Evolutionary conservation across 108 stramenopile species (phyloP), one percentile per base, ranked within the genome.

Genomic region (Cyclotella baltica): DNA sequence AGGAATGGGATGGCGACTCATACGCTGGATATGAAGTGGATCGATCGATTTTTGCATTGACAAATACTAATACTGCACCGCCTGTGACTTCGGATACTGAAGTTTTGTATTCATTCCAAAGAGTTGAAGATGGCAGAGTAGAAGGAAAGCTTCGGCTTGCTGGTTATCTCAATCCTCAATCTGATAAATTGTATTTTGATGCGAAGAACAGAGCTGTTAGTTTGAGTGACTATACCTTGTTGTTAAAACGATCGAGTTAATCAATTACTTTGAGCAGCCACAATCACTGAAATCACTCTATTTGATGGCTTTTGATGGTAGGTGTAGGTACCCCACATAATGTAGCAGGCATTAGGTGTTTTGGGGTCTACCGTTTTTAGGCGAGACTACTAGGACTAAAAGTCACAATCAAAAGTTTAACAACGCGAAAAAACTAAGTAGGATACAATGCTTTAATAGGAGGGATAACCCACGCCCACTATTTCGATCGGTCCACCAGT

Each of bases 1-100:
- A 73, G 43, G 81, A 85, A 25, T 40, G 48, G 34, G 55, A 78
- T 25, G 50, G 61, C n/a, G 71, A 84, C n/a, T 57, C 28, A 23
- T 94, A 88, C 87, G 53, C 75, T 8, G 93, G 89, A 16, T 90
- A 86, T 61, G 93, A 94, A 72, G 33, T 88, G 22, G 84, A 87
- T 58, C 86, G 93, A 70, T 84, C 88, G 33, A 92, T 94, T 64
- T 94, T 94, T 84, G 91, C 93, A 8, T 70, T 94, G 56, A 94
- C 93, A 33, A 94, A 94, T 77, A 74, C 88, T 38, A 94, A 86
- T 68, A 92, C 91, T 30, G 90, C 91, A 1, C 93, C 93, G 28
- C 93, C 93, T 28, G 83, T 94, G 28, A 90, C 89, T 18, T 92
- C 93, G 11, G 93, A 94, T 76, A 83, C 90, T 0, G 93, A 94